These are phyloP conservation scores for Ogataea methylovora DNA, from an alignment of 805 yeast genomes.

Conservation along the genomic window DNA sequence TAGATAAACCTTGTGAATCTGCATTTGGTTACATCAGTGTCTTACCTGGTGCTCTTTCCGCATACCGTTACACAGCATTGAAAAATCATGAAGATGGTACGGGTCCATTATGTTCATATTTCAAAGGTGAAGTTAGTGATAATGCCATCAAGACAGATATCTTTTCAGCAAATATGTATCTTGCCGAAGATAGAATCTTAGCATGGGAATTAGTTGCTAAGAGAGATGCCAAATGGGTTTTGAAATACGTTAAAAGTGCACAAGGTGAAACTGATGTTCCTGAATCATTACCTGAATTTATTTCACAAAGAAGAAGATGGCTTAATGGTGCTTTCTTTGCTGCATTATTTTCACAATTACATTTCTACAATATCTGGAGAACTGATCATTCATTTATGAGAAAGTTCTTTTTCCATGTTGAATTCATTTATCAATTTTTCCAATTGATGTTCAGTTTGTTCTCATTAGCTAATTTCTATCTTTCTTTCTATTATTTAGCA, in stretches of 20 bases:
- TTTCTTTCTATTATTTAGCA: constrained; percentile 88
- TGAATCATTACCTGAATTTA: constrained; percentile 87
- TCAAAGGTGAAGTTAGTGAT: constrained; percentile 64
- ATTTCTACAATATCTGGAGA: constrained; percentile 81
- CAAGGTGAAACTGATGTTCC: constrained; percentile 97
- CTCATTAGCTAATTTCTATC: constrained; percentile 83
- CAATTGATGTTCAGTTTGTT: constrained; percentile 84
- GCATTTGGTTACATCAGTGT: constrained; percentile 90
- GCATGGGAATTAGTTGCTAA: constrained; percentile 97
- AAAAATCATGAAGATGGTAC: constrained; percentile 82
- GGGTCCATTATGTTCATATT: constrained; percentile 85
- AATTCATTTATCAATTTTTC: constrained; percentile 81
- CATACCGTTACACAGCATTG: constrained; percentile 85
- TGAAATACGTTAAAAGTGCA: constrained; percentile 87
- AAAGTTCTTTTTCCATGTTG: constrained; percentile 75
- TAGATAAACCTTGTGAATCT: constrained; percentile 92
- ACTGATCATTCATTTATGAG: constrained; percentile 80
- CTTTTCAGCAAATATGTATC: constrained; percentile 92
- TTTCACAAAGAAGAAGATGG: constrained; percentile 97
- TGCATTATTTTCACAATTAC: constrained; percentile 80
- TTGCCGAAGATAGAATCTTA: constrained; percentile 93
- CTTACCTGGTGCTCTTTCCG: constrained; percentile 92
- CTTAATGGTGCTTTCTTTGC: constrained; percentile 97
- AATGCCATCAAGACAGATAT: constrained; percentile 47
- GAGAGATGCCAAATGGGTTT: constrained; percentile 73